Evolutionary conservation across 2,329 filamentous ascomycete species (phyloP).

Genomic region (Leptographium flavum): DNA sequence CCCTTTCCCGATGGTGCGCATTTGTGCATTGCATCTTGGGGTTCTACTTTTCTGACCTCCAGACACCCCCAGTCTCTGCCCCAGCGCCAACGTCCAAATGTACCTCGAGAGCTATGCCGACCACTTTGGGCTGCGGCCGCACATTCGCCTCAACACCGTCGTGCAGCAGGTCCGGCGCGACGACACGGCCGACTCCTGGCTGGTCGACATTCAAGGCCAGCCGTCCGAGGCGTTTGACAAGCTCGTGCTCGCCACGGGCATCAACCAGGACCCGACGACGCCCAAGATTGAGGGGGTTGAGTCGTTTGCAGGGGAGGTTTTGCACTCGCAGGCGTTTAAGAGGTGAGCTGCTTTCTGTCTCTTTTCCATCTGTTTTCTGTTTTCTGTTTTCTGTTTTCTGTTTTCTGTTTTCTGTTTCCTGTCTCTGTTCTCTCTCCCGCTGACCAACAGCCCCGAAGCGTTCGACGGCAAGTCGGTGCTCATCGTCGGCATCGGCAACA

Average conservation of each 20-base stretch:
- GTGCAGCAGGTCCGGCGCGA: conserved; percentile 4
- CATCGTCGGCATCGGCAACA: conserved; percentile 27
- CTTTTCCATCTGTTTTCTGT: no score
- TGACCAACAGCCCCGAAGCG: conserved; percentile 14
- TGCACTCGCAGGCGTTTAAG: conserved; percentile 25
- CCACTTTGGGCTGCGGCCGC: conserved; percentile 7
- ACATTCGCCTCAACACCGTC: conserved; percentile 8
- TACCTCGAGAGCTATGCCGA: conserved; percentile 24
- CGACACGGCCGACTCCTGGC: conserved; percentile 7
- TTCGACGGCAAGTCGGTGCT: conserved; percentile 28
- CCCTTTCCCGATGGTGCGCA: conserved; percentile 25
- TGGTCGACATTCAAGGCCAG: not conserved
- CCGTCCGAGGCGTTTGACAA: conserved; percentile 6
- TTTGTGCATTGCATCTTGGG: no score
- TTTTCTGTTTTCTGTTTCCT: no score
- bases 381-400: no score
- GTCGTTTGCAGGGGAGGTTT: conserved; percentile 15
- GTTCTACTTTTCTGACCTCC: conserved; percentile 6
- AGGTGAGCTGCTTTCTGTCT: no score
- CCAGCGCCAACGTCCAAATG: conserved; percentile 14
- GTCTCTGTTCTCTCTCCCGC: no score
- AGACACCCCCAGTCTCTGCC: not conserved
- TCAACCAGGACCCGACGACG: conserved; percentile 2
- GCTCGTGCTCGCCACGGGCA: conserved; percentile 8
- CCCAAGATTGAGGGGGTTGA: conserved; percentile 7